Base-by-base conservation (phyloP, 768 basidiomycete genomes). In the Termitomyces sp. region DNA sequence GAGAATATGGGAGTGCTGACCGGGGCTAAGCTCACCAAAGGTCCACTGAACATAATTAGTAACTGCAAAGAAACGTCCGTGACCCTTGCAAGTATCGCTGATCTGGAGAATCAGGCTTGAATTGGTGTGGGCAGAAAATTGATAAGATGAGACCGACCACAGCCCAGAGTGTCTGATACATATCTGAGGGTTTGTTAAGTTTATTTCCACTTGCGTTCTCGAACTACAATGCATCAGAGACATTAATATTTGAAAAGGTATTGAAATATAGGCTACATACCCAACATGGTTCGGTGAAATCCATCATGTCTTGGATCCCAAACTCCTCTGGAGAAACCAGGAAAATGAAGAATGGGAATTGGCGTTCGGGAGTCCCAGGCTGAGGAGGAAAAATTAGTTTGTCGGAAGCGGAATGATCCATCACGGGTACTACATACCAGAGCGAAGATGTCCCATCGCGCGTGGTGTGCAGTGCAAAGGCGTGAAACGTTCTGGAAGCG, bases 1-100 rank as follows among this genome's bases (percentile, higher is more conserved):
- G 32, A 32, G 14, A 20, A 11, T 2, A 51, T 43, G 12, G 56
- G n/a, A 20, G 25, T 46, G 31, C 63, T 43, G 48, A 71, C 68
- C 55, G 4, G 54, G 50, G n/a, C 61, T 64, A 20, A 72, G 63
- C 25, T 63, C 58, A 32, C 71, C 71, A 51, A 70, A 72, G 5
- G 67, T 64, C 71, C 70, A 72, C 25, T 62, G 63, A 10, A 56
- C 55, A 43, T 72, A 71, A 48, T 71, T 70, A 49, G 61, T 69
- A 36, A 71, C 62, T 4, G 68, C 64, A 53, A 72, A 71, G 29
- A 63, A 66, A 25, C 65, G 62, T 5, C 71, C 70, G 17, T 60
- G 64, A 51, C 61, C 61, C 56, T 67, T 62, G 56, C 66, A 68
- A 9, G 63, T 61, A 45, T 72, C 69, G 36, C 67, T 63, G 31